Evolutionary conservation across 306 rosid genomes (phyloP), one percentile per base, ranked within the genome.

Genomic region (Dryas alaskensis): DNA sequence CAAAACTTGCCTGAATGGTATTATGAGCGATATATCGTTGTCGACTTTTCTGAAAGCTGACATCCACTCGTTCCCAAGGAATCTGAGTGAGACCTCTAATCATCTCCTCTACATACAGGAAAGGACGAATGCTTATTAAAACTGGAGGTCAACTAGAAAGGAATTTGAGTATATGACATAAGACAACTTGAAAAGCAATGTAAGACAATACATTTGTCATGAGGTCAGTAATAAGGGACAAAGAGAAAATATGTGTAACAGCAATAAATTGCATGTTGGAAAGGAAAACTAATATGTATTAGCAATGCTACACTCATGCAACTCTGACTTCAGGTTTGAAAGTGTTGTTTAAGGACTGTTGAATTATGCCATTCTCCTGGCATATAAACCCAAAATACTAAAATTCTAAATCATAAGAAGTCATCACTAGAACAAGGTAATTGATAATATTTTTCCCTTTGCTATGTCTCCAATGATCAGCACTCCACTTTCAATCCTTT

Each of bases 31-130:
- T 49, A 47, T 80, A 91, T 66, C 95, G 81, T 78, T 89, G 97
- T 80, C 70, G 83, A 83, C 97, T 94, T 64, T 86, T 89, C 7
- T 72, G 89, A 81, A 94, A 94, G 82, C 99, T 94, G 69, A 94
- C 97, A 84, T 94, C 96, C 59, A 94, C 96, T 53, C 99, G 95
- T 78, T 87, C 96, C 98, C 99, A 94, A 16, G 87, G 86, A 68
- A 91, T 97, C 79, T 79, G 88, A 52, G 86, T 89, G 75, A 91
- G 97, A 59, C 99, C 99, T 76, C 87, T 85, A 79, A 94, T 84
- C 97, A 94, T 91, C 79, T 80, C 89, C 88, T 94, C 98, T 94
- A 50, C 83, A 80, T 7, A 43, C 31, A 58, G 43, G 67, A 52
- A 65, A 74, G 3, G 64, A 80, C 61, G 45, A 74, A 68, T 53